Conservation (phyloP, 805 yeast species). For the Isabelozyma gotoi region DNA sequence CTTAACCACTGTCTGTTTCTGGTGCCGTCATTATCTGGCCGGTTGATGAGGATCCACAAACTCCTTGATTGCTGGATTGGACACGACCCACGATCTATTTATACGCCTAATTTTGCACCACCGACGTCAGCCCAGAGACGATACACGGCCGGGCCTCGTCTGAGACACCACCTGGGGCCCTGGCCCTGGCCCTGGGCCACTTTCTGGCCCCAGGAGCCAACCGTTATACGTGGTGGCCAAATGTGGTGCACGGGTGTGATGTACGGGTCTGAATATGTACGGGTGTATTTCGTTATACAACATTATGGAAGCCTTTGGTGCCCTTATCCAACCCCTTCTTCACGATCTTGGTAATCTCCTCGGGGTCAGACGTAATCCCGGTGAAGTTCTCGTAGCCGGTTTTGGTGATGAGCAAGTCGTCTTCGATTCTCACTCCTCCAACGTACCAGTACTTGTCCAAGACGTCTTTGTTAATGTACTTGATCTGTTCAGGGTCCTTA, state of each 20-base stretch:
- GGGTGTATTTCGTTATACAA: no score
- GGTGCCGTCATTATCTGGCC: neutral
- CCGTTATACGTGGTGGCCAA: no score
- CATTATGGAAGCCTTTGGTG: slow-evolving; percentile 60
- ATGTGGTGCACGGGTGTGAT: no score
- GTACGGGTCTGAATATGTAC: no score
- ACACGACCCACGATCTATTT: neutral
- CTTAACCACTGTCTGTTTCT: neutral
- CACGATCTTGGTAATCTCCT: slow-evolving; percentile 76
- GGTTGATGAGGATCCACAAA: neutral
- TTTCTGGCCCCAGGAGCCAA: no score
- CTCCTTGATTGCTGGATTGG: neutral
- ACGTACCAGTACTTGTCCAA: slow-evolving; percentile 78
- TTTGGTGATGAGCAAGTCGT: slow-evolving; percentile 78
- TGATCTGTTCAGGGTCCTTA: slow-evolving; percentile 44
- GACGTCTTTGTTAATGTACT: slow-evolving; percentile 62
- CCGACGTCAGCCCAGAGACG: neutral
- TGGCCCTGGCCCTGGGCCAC: no score
- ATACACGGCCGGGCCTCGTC: no score
- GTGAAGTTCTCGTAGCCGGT: slow-evolving; percentile 82
- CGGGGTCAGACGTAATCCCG: slow-evolving; percentile 80
- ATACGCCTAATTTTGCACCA: neutral
- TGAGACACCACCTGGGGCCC: no score
- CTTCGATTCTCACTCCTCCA: slow-evolving; percentile 98
- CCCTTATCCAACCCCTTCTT: slow-evolving; percentile 65